A percentile compares a stretch with the other conserved stretches of the same genome.
These are phyloP conservation scores for Barbarea vulgaris DNA, from an alignment of 345 rosid species.

Conservation along the genomic window DNA sequence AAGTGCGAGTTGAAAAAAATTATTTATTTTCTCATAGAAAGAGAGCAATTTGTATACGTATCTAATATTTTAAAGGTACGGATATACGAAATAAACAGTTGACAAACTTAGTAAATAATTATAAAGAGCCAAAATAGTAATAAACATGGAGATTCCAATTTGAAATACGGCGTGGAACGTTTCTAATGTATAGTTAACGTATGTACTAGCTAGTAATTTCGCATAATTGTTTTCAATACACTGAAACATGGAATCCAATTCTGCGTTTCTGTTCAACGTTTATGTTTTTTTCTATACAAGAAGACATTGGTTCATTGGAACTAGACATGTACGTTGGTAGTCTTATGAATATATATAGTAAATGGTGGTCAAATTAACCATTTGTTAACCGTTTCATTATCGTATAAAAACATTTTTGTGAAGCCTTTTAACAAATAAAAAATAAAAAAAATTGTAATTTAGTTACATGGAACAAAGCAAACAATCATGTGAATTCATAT, in stretches of 20 bases:
- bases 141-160: slow-evolving; percentile 22
- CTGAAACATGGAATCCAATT: background rate
- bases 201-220: slow-evolving; percentile 1
- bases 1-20: slow-evolving; percentile 15
- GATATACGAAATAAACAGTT: background rate
- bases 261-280: background rate
- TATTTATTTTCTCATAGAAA: background rate
- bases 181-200: slow-evolving; percentile 4
- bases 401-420: background rate
- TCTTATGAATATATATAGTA: background rate
- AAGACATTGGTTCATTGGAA: background rate
- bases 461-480: background rate
- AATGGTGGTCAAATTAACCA: slow-evolving; percentile 8
- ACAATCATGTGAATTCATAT: background rate
- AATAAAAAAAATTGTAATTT: too few relatives aligned
- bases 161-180: slow-evolving; percentile 21
- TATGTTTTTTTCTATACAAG: background rate
- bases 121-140: background rate
- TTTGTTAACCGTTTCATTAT: background rate
- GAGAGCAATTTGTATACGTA: slow-evolving; percentile 34
- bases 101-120: background rate
- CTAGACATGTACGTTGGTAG: slow-evolving; percentile 15
- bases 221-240: background rate
- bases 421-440: too few relatives aligned
- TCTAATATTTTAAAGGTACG: background rate